Base-by-base conservation (phyloP, 257 asterid species). In the Fraxinus quadrangulata region DNA sequence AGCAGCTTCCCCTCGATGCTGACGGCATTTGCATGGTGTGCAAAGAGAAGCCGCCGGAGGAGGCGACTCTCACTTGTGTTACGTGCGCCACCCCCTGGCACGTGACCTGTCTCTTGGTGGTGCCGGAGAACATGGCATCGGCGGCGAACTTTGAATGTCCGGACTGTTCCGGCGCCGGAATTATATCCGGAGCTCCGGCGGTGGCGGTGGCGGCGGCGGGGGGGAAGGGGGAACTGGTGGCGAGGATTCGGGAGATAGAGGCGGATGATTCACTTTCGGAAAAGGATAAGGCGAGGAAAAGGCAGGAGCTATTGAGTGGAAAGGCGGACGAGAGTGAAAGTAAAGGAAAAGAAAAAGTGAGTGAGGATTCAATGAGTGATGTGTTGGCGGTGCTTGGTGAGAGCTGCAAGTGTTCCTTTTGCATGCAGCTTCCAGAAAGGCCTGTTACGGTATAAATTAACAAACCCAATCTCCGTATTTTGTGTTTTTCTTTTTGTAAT, bases 81-180 rank as follows among this genome's bases (percentile, higher is more conserved):
- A 86, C 90, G 76, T 94, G 98, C 81, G 85, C 81, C 28, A 89
- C 97, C n/a, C 90, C 97, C 0, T 94, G 98, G 98, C 98, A 94
- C 86, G 87, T 88, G 76, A 45, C 30, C 2, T 94, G 98, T 83
- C 84, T 94, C 31, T 37, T 78, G 9, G 81, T 21, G 14, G 19
- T 47, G 16, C 91, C 90, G 1, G 85, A 78, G 0, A 81, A 87
- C 40, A 74, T 87, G 81, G 80, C 75, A 3, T 81, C 82, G 8
- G 79, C 81, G 5, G 5, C 74, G 76, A 70, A 72, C 17, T 94
- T 87, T 69, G 86, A 76, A 70, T 94, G 98, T 42, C 97, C 98
- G 5, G 96, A 92, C 72, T 93, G 98, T 79, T 78, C 92, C 66
- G 97, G 97, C 1, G 88, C 69, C 13, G 97, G 92, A 0, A 28